A percentile compares a stretch with the other conserved stretches of the same genome.
Conservation (phyloP, 1,139 yeast genomes). For the Suhomyces yuchorum region DNA sequence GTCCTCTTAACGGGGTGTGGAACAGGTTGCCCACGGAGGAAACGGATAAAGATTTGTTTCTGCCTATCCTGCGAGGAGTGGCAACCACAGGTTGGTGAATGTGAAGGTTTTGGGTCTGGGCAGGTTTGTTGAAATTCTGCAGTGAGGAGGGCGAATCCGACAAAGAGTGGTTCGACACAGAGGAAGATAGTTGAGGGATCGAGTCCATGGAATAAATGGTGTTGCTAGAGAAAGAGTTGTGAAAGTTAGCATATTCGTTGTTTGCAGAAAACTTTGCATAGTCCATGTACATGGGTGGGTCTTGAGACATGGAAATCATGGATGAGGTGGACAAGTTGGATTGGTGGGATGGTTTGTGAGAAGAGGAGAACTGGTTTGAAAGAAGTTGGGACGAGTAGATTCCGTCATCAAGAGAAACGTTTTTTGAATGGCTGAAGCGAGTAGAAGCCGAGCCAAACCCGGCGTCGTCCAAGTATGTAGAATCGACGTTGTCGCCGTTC, state of each 20-base stretch:
- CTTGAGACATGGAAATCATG: slow-evolving; percentile 23
- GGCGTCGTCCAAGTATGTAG: slow-evolving; percentile 7
- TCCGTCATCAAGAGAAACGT: slow-evolving; percentile 32
- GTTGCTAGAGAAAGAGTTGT: slow-evolving; percentile 37
- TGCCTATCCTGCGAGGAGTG: slow-evolving; percentile 34
- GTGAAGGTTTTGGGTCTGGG: slow-evolving; percentile 17
- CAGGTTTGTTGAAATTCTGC: slow-evolving; percentile 12
- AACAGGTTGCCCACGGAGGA: slow-evolving; percentile 27
- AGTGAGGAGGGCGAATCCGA: slow-evolving; percentile 35
- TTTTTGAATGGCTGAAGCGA: slow-evolving; percentile 26
- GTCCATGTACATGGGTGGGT: slow-evolving; percentile 14
- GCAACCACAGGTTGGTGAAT: slow-evolving; percentile 19
- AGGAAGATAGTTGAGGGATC: slow-evolving; percentile 39
- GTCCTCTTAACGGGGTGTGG: slow-evolving; percentile 34
- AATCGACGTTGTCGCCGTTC: slow-evolving; percentile 9
- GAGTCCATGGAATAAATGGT: slow-evolving; percentile 50
- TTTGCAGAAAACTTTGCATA: not conserved
- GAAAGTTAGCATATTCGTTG: slow-evolving; percentile 7
- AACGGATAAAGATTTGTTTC: slow-evolving; percentile 37
- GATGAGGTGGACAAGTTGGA: slow-evolving; percentile 25
- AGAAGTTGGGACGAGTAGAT: slow-evolving; percentile 17
- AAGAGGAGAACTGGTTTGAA: slow-evolving; percentile 4
- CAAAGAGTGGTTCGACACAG: slow-evolving; percentile 40
- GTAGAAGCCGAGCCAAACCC: slow-evolving; percentile 9
- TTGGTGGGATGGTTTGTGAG: slow-evolving; percentile 18